Conservation (phyloP, 371 early-diverging fungal species). For the Circinella minor region DNA sequence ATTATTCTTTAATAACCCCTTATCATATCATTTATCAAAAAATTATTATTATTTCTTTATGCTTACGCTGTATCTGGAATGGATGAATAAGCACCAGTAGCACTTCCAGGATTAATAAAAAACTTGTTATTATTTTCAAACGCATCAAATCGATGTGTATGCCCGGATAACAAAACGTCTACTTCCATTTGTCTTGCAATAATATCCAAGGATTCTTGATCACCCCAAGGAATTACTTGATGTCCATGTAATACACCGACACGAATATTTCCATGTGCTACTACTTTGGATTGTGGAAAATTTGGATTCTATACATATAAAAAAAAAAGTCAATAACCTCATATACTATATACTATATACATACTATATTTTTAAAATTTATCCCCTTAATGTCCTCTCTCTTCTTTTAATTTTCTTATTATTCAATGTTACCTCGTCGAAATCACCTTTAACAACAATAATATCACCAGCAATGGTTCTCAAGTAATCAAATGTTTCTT, state of each 20-base stretch:
- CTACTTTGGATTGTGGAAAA: conserved; percentile 70
- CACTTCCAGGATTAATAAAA: conserved; percentile 94
- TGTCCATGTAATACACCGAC: conserved; percentile 93
- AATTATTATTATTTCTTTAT: neutral
- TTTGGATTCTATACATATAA: conserved; percentile 44
- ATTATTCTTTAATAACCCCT: neutral
- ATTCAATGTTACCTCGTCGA: conserved; percentile 67
- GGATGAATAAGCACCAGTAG: conserved; percentile 85
- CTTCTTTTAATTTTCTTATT: neutral
- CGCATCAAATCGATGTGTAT: conserved; percentile 90
- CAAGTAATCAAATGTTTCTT: conserved; percentile 86
- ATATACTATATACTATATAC: no score
- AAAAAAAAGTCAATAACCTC: no score
- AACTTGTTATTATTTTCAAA: conserved; percentile 89
- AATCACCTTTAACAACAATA: conserved; percentile 83
- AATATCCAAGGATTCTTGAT: conserved; percentile 77
- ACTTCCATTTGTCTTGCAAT: conserved; percentile 90
- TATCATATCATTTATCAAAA: neutral
- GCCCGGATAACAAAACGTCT: conserved; percentile 87
- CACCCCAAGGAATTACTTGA: conserved; percentile 89
- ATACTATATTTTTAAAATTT: no score
- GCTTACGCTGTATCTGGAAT: conserved; percentile 47
- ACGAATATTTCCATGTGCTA: conserved; percentile 76
- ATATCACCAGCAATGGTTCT: conserved; percentile 83
- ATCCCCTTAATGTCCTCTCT: neutral